phyloP scores from a whole-genome alignment of 2,329 filamentous ascomycete genomes.

The Neofusicoccum ribis region DNA sequence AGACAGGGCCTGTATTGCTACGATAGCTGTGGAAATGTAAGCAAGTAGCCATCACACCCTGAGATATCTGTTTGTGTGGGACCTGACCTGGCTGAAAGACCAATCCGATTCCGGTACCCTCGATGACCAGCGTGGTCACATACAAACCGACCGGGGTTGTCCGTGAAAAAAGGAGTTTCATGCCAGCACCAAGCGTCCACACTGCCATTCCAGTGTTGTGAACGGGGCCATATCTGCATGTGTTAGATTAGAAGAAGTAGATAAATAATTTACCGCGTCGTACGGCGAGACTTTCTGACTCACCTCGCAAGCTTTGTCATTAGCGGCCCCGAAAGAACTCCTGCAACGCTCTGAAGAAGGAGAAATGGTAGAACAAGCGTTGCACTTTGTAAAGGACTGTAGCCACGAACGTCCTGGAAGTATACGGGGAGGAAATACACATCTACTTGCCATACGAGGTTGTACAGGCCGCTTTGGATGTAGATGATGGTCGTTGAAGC shows the following conservation, averaged over 20 bases:
- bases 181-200: conserved; percentile 28
- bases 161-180: conserved; percentile 29
- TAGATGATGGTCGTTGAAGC: not conserved
- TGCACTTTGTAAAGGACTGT: conserved; percentile 23
- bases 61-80: no score
- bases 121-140: conserved; percentile 26
- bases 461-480: not conserved
- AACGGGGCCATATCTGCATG: conserved; percentile 22
- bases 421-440: conserved; percentile 41
- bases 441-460: conserved; percentile 1
- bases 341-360: conserved; percentile 27
- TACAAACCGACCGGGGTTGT: conserved; percentile 25
- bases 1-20: conserved; percentile 31
- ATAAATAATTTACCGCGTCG: no score
- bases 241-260: not conserved
- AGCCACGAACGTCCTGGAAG: conserved; percentile 41
- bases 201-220: conserved; percentile 26
- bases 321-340: conserved; percentile 19
- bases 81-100: conserved; percentile 29
- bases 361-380: conserved; percentile 29
- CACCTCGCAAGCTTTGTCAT: conserved; percentile 28
- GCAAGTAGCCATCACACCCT: not conserved
- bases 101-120: conserved; percentile 31
- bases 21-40: conserved; percentile 24
- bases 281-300: not conserved